Evolutionary conservation across 495 filamentous ascomycete genomes (phyloP), one percentile per base, ranked within the genome.

Genomic region (Aspergillus avenaceus): DNA sequence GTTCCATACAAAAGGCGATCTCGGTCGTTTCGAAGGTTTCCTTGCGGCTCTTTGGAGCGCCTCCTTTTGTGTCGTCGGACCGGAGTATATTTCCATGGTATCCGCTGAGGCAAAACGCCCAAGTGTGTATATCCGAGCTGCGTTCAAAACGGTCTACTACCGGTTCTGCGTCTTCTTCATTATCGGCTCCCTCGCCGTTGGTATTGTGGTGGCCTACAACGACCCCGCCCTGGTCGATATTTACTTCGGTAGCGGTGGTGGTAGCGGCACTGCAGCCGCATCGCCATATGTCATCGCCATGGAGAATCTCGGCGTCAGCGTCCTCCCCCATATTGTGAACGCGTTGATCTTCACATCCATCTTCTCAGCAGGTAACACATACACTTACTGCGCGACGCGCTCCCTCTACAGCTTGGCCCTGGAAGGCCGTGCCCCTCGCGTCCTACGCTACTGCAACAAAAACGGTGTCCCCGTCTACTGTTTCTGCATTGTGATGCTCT

Each of bases 271-370:
- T 56, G 87, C 86, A 0, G 84, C 85, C 7, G 75, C 79, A 13
- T 85, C 81, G 19, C 88, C 88, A 0, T 92, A 91, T 64, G 88
- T 93, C 8, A 82, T 95, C 52, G 84, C 87, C 25, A 93, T 95
- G 89, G 74, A 82, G 53, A 80, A 87, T 28, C 63, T 92, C 28
- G 71, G 74, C 0, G 79, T 93, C 59, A 61, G 61, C 5, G 73
- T 82, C n/a, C 71, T 90, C 4, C 87, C 87, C 0, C 73, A 87
- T 54, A 76, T 91, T 48, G 81, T 88, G 47, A 91, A 91, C 66
- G 86, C 85, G 4, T 12, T 49, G 5, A 53, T 67, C 22, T 65
- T 67, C 54, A 63, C 64, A 0, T 80, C 84, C 2, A 87, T 87
- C 44, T 90, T 91, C 67, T 89, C 85, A 2, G 88, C 88, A 5